Conservation (phyloP, 257 asterid species). For the Solanum pimpinellifolium region DNA sequence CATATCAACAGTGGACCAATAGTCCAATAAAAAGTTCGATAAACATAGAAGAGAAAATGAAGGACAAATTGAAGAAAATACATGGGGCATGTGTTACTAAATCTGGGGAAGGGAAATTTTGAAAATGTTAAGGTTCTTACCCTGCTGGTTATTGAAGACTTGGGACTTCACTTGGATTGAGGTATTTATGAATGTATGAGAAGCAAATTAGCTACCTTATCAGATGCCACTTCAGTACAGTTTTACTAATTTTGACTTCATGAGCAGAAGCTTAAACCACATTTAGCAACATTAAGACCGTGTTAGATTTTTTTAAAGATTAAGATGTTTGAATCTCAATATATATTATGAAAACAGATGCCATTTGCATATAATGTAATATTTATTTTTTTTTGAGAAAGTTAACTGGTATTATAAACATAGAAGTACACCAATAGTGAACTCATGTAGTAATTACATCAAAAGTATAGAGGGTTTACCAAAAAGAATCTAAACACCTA, state of each 20-base stretch:
- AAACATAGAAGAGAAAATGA: neutral
- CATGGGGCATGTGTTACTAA: neutral
- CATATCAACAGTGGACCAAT: neutral
- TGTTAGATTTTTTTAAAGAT: neutral
- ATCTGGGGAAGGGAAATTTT: neutral
- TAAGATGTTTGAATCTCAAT: neutral
- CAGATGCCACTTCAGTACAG: neutral
- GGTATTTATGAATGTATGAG: neutral
- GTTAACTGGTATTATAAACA: too few species aligned
- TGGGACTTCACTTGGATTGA: neutral
- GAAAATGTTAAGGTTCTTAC: neutral
- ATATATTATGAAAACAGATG: neutral
- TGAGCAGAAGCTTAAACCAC: neutral
- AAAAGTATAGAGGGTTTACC: too few species aligned
- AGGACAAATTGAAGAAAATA: neutral
- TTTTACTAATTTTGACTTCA: neutral
- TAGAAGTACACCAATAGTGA: too few species aligned
- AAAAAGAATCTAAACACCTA: too few species aligned
- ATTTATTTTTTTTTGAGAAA: neutral
- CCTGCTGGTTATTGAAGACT: neutral
- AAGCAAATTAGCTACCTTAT: neutral
- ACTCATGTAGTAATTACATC: too few species aligned
- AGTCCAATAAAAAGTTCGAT: neutral
- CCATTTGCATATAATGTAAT: neutral
- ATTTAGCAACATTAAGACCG: neutral